Percentiles rank a stretch among this genome's conserved stretches.
Evolutionary conservation across 1,284 basidiomycete genomes (phyloP).

Genomic region (Ceratorhiza oryzae-sativae): DNA sequence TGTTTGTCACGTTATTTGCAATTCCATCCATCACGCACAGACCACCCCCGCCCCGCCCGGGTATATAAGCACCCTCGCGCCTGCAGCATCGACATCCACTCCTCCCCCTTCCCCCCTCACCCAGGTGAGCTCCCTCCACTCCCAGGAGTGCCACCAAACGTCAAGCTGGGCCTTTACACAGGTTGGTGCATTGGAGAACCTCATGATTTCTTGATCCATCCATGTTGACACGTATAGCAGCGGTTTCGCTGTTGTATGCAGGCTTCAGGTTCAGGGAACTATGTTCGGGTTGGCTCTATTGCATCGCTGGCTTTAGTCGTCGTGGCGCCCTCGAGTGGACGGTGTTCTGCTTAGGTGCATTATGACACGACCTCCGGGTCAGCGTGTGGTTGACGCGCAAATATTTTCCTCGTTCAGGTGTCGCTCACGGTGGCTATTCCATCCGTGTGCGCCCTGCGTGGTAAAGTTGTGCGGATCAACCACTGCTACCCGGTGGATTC

Average conservation of each 20-base stretch:
- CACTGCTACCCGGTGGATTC: background rate
- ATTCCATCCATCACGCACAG: slow-evolving; percentile 23
- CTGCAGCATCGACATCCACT: background rate
- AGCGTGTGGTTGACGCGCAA: slow-evolving; percentile 41
- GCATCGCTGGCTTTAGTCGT: slow-evolving; percentile 41
- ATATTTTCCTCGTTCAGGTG: slow-evolving; percentile 33
- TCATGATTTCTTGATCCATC: slow-evolving; percentile 40
- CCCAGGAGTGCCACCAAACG: slow-evolving; percentile 27
- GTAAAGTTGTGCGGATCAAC: background rate
- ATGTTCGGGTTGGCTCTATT: slow-evolving; percentile 40
- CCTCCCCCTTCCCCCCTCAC: slow-evolving; percentile 27
- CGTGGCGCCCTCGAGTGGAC: slow-evolving; percentile 33
- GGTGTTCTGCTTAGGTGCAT: slow-evolving; percentile 29
- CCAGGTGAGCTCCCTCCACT: slow-evolving; percentile 3
- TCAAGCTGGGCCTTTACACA: slow-evolving; percentile 37
- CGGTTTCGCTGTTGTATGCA: slow-evolving; percentile 38
- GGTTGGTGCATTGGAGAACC: slow-evolving; percentile 41
- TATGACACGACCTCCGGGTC: slow-evolving; percentile 34
- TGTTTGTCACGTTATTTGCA: slow-evolving; percentile 37
- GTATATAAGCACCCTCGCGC: slow-evolving; percentile 20
- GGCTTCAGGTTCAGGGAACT: slow-evolving; percentile 39
- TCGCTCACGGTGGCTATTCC: slow-evolving; percentile 30
- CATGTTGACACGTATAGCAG: slow-evolving; percentile 41
- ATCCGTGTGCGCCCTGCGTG: slow-evolving; percentile 16
- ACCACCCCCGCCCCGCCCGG: background rate